These are phyloP conservation scores for Aspergillus neoniger DNA, from an alignment of 2,329 filamentous ascomycete genomes.

Conservation along the genomic window DNA sequence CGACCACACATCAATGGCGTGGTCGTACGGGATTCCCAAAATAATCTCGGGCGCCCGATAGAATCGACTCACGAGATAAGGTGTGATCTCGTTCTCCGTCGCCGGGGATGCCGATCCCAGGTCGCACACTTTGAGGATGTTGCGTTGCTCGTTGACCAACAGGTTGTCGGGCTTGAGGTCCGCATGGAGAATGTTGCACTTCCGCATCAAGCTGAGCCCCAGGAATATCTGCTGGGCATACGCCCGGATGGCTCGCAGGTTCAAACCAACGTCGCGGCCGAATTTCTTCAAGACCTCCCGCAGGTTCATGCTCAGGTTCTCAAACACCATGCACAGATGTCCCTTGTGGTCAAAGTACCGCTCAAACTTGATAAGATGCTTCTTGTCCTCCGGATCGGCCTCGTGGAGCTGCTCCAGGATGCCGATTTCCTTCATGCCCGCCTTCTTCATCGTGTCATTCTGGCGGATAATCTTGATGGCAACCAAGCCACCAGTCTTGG, in stretches of 20 bases:
- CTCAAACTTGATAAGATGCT: constrained; percentile 86
- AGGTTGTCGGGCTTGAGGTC: constrained; percentile 99
- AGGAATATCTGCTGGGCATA: constrained; percentile 96
- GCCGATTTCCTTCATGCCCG: constrained; percentile 89
- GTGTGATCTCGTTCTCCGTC: constrained; percentile 87
- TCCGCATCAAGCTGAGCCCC: constrained; percentile 81
- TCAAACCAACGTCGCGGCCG: constrained; percentile 90
- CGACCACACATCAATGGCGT: constrained; percentile 95
- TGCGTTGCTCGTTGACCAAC: constrained; percentile 81
- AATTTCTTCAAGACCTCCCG: constrained; percentile 95
- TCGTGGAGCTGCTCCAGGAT: constrained; percentile 86
- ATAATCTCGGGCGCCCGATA: constrained; percentile 98
- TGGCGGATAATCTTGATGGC: constrained; percentile 98
- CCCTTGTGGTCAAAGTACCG: constrained; percentile 90
- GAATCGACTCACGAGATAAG: constrained; percentile 94
- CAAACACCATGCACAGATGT: constrained; percentile 95
- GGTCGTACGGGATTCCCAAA: constrained; percentile 92
- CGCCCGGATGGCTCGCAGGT: constrained; percentile 78
- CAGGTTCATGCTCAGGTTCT: constrained; percentile 88
- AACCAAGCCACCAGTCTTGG: constrained; percentile 72
- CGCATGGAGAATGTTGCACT: constrained; percentile 90
- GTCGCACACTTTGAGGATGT: constrained; percentile 90
- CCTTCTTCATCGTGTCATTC: constrained; percentile 88
- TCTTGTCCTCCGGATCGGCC: constrained; percentile 83
- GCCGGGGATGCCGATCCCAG: constrained; percentile 92